Percentiles rank a stretch among this genome's conserved stretches.
Conservation (phyloP, 2,329 filamentous ascomycete genomes). For the Trichoderma brevicompactum region DNA sequence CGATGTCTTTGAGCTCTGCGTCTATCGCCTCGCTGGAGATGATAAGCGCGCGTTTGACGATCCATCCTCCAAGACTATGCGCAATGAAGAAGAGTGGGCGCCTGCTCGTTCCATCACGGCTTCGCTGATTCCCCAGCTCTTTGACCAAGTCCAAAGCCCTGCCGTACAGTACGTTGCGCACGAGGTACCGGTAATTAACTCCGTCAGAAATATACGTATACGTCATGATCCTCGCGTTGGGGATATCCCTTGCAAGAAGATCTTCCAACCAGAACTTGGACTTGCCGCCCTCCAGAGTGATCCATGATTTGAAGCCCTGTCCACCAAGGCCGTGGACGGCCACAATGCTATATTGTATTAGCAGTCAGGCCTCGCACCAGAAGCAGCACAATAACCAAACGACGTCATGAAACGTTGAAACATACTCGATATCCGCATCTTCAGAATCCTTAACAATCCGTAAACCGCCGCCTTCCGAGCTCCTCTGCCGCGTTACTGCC, state of each 20-base stretch:
- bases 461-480: constrained; percentile 32
- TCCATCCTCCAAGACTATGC: constrained; percentile 38
- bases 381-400: background rate
- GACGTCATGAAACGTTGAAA: background rate
- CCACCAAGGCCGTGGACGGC: constrained; percentile 37
- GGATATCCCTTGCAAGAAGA: constrained; percentile 34
- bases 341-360: constrained; percentile 35
- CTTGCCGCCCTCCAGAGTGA: constrained; percentile 32
- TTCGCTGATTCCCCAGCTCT: constrained; percentile 32
- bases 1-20: constrained; percentile 33
- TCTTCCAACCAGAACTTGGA: constrained; percentile 37
- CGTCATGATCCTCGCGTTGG: constrained; percentile 38
- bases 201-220: constrained; percentile 36
- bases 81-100: constrained; percentile 39
- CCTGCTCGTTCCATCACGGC: constrained; percentile 30
- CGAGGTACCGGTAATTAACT: constrained; percentile 34
- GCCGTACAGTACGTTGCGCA: constrained; percentile 36
- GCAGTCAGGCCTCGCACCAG: background rate
- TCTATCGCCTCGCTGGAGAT: constrained; percentile 37
- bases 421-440: constrained; percentile 37
- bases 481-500: constrained; percentile 32
- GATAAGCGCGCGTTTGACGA: constrained; percentile 39
- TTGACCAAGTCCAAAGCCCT: constrained; percentile 35
- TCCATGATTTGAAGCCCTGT: constrained; percentile 37
- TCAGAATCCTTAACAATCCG: constrained; percentile 33